phyloP scores from a whole-genome alignment of 768 basidiomycete species.

The Chiua virens region DNA sequence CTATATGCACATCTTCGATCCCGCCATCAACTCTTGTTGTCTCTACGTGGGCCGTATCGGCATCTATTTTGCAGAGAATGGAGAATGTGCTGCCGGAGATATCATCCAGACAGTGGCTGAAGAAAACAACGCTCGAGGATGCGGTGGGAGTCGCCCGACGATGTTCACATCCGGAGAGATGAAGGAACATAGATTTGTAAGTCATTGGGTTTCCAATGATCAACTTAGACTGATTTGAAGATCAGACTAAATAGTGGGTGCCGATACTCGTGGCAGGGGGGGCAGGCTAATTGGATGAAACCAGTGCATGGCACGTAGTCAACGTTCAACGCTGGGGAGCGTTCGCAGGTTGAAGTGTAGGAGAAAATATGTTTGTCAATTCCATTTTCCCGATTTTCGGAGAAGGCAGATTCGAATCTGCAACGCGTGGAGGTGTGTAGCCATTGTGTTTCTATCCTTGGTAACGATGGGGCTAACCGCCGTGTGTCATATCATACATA shows the following conservation, averaged over 20 bases:
- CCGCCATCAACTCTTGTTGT: constrained; percentile 18
- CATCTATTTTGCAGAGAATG: constrained; percentile 53
- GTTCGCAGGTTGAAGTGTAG: constrained; percentile 34
- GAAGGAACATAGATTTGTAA: constrained; percentile 15
- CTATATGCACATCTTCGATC: constrained; percentile 45
- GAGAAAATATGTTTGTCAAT: background rate
- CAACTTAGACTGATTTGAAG: background rate
- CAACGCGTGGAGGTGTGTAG: background rate
- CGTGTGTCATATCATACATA: no score
- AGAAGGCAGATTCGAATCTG: background rate
- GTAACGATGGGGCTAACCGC: constrained; percentile 13
- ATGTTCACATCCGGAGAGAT: constrained; percentile 37
- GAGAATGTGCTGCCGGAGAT: constrained; percentile 46
- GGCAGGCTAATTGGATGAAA: constrained; percentile 20
- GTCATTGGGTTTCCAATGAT: background rate
- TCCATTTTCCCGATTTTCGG: background rate
- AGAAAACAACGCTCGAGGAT: constrained; percentile 29
- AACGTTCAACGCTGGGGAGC: constrained; percentile 44
- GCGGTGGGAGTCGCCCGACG: constrained; percentile 31
- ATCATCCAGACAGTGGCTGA: constrained; percentile 41
- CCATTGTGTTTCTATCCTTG: background rate
- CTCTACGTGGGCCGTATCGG: constrained; percentile 39
- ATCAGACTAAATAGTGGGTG: constrained; percentile 18
- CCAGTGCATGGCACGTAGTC: constrained; percentile 36
- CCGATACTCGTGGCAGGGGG: constrained; percentile 20